These are phyloP conservation scores for Antarctomyces pellizariae DNA, from an alignment of 495 filamentous ascomycete species.

Conservation along the genomic window DNA sequence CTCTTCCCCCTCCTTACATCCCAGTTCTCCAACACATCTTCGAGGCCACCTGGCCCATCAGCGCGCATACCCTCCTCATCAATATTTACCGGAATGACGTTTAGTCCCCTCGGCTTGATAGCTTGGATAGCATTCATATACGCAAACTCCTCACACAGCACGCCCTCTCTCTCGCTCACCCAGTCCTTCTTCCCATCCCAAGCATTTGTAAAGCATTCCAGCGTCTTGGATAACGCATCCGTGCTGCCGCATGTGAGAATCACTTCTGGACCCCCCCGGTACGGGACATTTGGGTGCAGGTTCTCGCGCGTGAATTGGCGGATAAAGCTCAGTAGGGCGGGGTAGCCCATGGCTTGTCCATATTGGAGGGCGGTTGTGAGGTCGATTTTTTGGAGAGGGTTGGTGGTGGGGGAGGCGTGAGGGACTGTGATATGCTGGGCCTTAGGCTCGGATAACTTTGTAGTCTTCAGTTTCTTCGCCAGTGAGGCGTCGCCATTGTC, in stretches of 20 bases:
- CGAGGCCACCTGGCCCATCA: constrained; percentile 42
- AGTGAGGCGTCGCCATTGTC: constrained; percentile 17
- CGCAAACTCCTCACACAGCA: constrained; percentile 55
- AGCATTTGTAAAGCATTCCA: constrained; percentile 46
- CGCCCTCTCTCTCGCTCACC: constrained; percentile 38
- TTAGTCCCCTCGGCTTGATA: constrained; percentile 40
- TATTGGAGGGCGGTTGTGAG: constrained; percentile 70
- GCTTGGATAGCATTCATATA: constrained; percentile 55
- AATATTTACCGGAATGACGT: constrained; percentile 45
- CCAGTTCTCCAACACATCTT: constrained; percentile 64
- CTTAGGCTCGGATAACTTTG: constrained; percentile 6
- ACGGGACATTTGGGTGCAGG: constrained; percentile 61
- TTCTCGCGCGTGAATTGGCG: constrained; percentile 52
- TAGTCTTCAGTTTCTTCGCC: constrained; percentile 5
- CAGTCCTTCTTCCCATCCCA: constrained; percentile 48
- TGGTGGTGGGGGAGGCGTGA: constrained; percentile 28
- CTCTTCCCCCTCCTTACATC: constrained; percentile 43
- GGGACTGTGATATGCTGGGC: constrained; percentile 40
- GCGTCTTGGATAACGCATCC: constrained; percentile 57
- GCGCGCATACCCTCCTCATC: constrained; percentile 56
- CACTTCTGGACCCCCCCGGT: constrained; percentile 50
- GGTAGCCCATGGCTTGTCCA: constrained; percentile 53
- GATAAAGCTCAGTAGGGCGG: constrained; percentile 48
- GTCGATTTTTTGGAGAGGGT: constrained; percentile 47
- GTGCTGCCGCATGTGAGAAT: constrained; percentile 59